Evolutionary conservation across 2,329 filamentous ascomycete genomes (phyloP), one percentile per base, ranked within the genome.

Genomic region (Volutella citrinella): DNA sequence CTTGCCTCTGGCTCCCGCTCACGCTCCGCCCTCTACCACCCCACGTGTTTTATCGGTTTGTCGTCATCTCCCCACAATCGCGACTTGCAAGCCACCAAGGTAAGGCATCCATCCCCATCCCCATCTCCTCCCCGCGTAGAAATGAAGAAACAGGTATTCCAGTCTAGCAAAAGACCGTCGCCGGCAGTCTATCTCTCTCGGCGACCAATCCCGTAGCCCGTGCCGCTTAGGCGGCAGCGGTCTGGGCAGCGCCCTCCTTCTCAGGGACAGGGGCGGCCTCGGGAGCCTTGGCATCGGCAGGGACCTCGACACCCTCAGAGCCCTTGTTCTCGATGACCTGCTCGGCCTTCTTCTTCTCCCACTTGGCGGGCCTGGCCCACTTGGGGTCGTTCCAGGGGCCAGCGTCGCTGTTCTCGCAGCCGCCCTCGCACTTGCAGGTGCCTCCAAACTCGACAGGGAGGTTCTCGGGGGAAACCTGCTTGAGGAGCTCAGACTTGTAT

Each of bases 361-460:
- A 82, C 70, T 82, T 80, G 45, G 79, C 67, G 32, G 83, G 74
- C 56, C 69, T 78, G 34, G 76, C 68, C 72, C 75, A 90, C 64
- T 84, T 61, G 18, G 74, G 53, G 43, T 91, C 86, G 50, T 76
- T 75, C 93, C 93, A 98, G 33, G 93, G 93, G 32, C 93, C 93
- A 42, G 81, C 81, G 61, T 98, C 90, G 65, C 87, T 94, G 55
- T 95, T 67, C 62, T 78, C 69, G 66, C 93, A 98, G 43, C 89
- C 90, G 39, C 86, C 87, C 20, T 70, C 60, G 65, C 93, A 98
- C 43, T 83, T 64, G 67, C 93, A 98, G 24, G 64, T 72, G 42
- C 93, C 93, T 46, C 93, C 93, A 53, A 95, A 91, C 41, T 79
- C 71, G 64, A 81, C 82, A 43, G 93, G 93, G 42, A 98, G 73